These are phyloP conservation scores for Vachellia collinsii DNA, from an alignment of 306 rosid species.

Conservation along the genomic window DNA sequence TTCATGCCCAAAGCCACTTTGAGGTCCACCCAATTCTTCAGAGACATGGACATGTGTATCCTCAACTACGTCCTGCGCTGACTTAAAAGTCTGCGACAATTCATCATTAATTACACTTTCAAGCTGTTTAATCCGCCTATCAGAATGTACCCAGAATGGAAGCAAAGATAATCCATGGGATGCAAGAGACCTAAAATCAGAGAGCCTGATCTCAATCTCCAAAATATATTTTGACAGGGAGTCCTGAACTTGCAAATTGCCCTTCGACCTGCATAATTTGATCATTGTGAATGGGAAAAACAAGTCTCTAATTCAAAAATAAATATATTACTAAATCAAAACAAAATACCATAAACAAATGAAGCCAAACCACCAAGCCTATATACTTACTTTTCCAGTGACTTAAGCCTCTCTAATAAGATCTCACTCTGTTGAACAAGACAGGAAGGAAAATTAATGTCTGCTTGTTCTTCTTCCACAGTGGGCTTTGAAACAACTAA, in stretches of 20 bases:
- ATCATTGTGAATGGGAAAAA: conserved; percentile 8
- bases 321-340: conserved; percentile 6
- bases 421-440: conserved; percentile 60
- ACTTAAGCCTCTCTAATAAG: conserved; percentile 72
- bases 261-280: conserved; percentile 60
- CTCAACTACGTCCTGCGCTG: conserved; percentile 48
- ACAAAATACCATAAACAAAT: conserved; percentile 28
- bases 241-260: conserved; percentile 45
- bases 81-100: conserved; percentile 44
- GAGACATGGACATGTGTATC: conserved; percentile 39
- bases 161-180: conserved; percentile 69
- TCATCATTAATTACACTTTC: conserved; percentile 65
- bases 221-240: conserved; percentile 53
- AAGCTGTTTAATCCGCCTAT: conserved; percentile 64
- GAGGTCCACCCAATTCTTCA: conserved; percentile 39
- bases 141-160: conserved; percentile 91
- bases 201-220: conserved; percentile 86
- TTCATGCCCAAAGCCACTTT: conserved; percentile 36
- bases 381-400: conserved; percentile 60
- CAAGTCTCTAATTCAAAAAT: background rate
- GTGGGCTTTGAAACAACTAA: conserved; percentile 31
- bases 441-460: conserved; percentile 52
- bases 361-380: conserved; percentile 11
- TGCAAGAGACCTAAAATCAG: conserved; percentile 74
- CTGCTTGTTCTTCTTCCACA: conserved; percentile 50